Conservation (phyloP, 192 early-diverging fungal genomes). For the Dissophora ornata region DNA sequence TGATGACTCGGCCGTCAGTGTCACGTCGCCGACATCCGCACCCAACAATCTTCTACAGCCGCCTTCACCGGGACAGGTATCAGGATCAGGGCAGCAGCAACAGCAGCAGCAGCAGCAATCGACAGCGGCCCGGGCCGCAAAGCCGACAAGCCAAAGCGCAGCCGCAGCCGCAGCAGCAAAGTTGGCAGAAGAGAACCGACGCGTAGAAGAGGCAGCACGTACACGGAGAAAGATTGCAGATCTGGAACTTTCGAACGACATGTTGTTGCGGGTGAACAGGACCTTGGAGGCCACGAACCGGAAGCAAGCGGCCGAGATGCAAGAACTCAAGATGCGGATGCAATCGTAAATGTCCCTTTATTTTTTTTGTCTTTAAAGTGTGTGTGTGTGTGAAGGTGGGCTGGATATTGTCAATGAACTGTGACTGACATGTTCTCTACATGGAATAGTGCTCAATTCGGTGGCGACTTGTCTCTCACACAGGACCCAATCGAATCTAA, state of each 20-base stretch:
- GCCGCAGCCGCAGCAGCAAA: slow-evolving; percentile 26
- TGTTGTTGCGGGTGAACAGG: slow-evolving; percentile 60
- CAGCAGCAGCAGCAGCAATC: not conserved
- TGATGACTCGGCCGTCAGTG: not conserved
- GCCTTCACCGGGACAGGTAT: not conserved
- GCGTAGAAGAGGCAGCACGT: slow-evolving; percentile 35
- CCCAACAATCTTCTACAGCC: not conserved
- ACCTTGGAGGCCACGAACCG: slow-evolving; percentile 62
- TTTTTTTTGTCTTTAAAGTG: slow-evolving; percentile 4
- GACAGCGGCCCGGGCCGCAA: slow-evolving; percentile 1
- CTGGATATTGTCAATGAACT: no score
- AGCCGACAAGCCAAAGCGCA: not conserved
- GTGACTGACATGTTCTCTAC: no score
- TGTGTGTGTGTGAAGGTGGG: no score
- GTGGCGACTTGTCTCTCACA: slow-evolving; percentile 15
- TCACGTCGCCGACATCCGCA: slow-evolving; percentile 3
- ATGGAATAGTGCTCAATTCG: slow-evolving; percentile 36
- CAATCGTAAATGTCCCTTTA: slow-evolving; percentile 32
- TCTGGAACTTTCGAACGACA: slow-evolving; percentile 67
- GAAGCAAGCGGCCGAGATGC: slow-evolving; percentile 61
- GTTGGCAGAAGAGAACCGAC: slow-evolving; percentile 32
- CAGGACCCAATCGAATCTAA: slow-evolving; percentile 4
- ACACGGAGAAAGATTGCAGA: slow-evolving; percentile 60
- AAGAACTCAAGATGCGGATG: slow-evolving; percentile 57
- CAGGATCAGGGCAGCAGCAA: slow-evolving; percentile 9